phyloP scores from a whole-genome alignment of 306 rosid species.

The Luffa acutangula region DNA sequence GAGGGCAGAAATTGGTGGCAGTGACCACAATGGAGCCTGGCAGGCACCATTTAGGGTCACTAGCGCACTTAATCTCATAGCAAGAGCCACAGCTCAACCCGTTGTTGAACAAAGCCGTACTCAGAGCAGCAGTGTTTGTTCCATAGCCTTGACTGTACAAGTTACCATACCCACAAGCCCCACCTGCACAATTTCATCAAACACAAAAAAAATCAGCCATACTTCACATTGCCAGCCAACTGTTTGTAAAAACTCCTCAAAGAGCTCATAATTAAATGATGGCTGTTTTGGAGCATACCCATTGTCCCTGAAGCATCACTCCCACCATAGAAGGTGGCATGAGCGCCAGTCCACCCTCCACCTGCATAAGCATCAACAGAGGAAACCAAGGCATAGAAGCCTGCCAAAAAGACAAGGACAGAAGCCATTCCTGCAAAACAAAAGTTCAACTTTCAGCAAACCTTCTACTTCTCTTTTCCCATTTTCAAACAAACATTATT shows the following conservation, averaged over 20 bases:
- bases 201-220: constrained; percentile 5
- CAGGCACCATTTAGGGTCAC: constrained; percentile 64
- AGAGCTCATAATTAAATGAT: not conserved
- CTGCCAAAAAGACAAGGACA: constrained; percentile 26
- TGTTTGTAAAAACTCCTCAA: not conserved
- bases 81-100: constrained; percentile 94
- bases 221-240: not conserved
- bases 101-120: constrained; percentile 90
- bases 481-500: not conserved
- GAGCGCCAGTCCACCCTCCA: constrained; percentile 81
- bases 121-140: constrained; percentile 92
- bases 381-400: constrained; percentile 40
- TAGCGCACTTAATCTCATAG: constrained; percentile 63
- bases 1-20: constrained; percentile 97
- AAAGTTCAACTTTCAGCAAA: constrained; percentile 19
- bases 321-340: constrained; percentile 95
- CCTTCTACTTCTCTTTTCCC: not conserved
- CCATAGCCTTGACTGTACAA: constrained; percentile 97
- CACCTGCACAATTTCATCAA: constrained; percentile 34
- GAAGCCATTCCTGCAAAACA: constrained; percentile 56
- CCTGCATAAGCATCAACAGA: constrained; percentile 44
- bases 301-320: constrained; percentile 98
- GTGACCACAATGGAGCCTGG: constrained; percentile 93
- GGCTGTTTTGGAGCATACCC: constrained; percentile 38
- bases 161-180: constrained; percentile 98